Evolutionary conservation across 1,139 yeast genomes (phyloP).

Genomic region (Scheffersomyces titani): DNA sequence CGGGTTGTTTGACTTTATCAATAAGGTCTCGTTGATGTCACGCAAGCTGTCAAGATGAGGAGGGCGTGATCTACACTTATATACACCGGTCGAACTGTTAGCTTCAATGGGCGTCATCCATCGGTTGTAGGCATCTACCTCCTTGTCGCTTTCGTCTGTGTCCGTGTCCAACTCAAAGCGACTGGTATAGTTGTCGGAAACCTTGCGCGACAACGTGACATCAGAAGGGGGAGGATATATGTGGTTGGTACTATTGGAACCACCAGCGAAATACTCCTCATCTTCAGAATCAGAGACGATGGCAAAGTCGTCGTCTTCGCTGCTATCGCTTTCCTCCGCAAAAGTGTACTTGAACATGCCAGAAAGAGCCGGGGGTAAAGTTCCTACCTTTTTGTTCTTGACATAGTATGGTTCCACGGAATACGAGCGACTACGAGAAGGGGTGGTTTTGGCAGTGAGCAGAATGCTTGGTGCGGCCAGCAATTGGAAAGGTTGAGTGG

Average conservation of each 20-base stretch:
- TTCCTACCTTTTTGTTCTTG: conserved; percentile 1
- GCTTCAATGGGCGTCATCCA: not conserved
- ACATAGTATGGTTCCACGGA: conserved; percentile 8
- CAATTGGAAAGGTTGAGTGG: not conserved
- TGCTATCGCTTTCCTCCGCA: conserved; percentile 1
- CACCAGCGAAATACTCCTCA: conserved; percentile 1
- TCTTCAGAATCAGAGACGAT: conserved; percentile 5
- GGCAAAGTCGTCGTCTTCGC: conserved; percentile 6
- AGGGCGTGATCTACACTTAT: conserved; percentile 1
- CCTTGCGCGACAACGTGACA: conserved; percentile 1
- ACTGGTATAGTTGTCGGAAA: conserved; percentile 7
- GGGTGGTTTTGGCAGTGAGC: not conserved
- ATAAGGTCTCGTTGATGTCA: conserved; percentile 3
- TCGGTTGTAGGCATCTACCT: not conserved
- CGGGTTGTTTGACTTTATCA: conserved; percentile 7
- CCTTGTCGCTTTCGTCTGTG: conserved; percentile 1
- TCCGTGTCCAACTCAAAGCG: not conserved
- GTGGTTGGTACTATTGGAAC: not conserved
- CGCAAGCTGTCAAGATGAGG: conserved; percentile 6
- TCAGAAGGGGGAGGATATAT: conserved; percentile 2
- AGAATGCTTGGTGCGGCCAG: conserved; percentile 2
- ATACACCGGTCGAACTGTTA: not conserved
- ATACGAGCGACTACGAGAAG: conserved; percentile 1
- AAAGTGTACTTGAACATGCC: conserved; percentile 3
- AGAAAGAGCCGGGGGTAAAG: conserved; percentile 5